Conservation (phyloP, 2,329 filamentous ascomycete species). For the Colletotrichum eremochloae region DNA sequence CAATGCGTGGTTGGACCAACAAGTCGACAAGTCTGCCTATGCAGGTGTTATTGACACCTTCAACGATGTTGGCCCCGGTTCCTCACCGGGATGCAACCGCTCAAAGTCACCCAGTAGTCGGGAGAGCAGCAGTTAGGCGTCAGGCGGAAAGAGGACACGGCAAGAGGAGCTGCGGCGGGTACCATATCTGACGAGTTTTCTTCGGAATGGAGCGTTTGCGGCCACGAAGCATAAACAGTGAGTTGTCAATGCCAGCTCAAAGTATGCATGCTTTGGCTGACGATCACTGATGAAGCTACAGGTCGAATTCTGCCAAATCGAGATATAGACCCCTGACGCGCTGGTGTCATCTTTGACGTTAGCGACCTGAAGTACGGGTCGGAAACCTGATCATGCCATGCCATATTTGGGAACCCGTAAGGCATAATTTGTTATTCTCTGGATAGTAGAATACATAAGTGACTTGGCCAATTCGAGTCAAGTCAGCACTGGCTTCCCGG, state of each 20-base stretch:
- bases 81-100: not conserved
- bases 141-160: not conserved
- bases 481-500: not conserved
- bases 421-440: no score
- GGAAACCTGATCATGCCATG: not conserved
- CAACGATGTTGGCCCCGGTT: not conserved
- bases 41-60: not conserved
- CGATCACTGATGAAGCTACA: not conserved
- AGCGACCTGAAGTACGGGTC: not conserved
- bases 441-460: not conserved
- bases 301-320: not conserved
- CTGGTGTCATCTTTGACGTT: constrained; percentile 20
- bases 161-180: not conserved
- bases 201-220: constrained; percentile 21
- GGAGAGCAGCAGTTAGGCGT: not conserved
- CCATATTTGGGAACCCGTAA: not conserved
- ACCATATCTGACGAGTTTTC: not conserved
- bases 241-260: not conserved
- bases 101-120: not conserved
- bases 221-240: constrained; percentile 14
- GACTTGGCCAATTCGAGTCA: not conserved
- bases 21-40: not conserved
- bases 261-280: not conserved
- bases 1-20: not conserved
- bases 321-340: constrained; percentile 19